Evolutionary conservation across 352 stramenopile genomes (phyloP).

Genomic region (Pythium chondricola): DNA sequence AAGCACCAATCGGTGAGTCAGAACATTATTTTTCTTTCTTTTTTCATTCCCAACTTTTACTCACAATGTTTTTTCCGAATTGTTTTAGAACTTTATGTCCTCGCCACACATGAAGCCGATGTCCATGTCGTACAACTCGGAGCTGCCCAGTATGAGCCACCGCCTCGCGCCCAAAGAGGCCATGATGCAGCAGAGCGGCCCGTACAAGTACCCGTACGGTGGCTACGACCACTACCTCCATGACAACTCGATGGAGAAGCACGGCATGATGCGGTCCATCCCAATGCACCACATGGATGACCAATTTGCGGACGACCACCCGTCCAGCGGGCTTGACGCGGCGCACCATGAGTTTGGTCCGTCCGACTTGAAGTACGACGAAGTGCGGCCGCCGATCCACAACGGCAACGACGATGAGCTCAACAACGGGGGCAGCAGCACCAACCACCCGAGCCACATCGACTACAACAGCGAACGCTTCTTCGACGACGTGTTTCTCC

Average conservation of each 20-base stretch:
- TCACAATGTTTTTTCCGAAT: not conserved
- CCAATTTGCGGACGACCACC: too few relatives aligned
- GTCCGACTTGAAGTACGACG: constrained; percentile 44
- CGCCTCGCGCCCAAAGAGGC: constrained; percentile 10
- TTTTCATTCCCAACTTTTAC: constrained; percentile 11
- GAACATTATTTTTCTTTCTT: constrained; percentile 5
- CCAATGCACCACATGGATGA: constrained; percentile 20
- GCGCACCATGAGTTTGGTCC: constrained; percentile 33
- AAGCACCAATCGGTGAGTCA: constrained; percentile 36
- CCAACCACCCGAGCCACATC: constrained; percentile 37
- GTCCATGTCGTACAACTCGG: constrained; percentile 3
- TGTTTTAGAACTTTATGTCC: constrained; percentile 6
- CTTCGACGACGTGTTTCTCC: constrained; percentile 73
- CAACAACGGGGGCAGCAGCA: constrained; percentile 36
- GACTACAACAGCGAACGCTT: constrained; percentile 70
- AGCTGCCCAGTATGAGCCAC: constrained; percentile 19
- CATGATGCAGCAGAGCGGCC: not conserved
- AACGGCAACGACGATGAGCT: not conserved
- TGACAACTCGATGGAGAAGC: constrained; percentile 7
- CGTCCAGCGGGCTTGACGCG: constrained; percentile 12
- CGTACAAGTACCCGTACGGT: constrained; percentile 24
- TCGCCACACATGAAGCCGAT: constrained; percentile 3
- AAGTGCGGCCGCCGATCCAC: constrained; percentile 35
- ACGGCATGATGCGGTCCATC: constrained; percentile 1
- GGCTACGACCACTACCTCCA: constrained; percentile 29